A percentile compares a stretch with the other conserved stretches of the same genome.
These are phyloP conservation scores for Penicillium dipodomyicola DNA, from an alignment of 495 filamentous ascomycete species.

Conservation along the genomic window DNA sequence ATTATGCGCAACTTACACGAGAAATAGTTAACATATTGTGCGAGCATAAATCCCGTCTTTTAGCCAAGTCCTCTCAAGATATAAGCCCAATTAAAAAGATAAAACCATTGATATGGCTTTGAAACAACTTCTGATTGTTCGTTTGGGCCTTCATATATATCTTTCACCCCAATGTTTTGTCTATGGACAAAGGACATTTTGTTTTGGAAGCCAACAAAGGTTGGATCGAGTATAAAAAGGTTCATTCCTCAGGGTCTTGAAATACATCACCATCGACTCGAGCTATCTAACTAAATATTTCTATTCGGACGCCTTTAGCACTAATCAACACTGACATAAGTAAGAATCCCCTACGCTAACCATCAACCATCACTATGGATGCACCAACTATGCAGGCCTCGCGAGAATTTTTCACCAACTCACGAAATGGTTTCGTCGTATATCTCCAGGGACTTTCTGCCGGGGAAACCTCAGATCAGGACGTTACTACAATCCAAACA, in stretches of 20 bases:
- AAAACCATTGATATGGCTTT: not conserved
- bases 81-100: not conserved
- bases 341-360: not conserved
- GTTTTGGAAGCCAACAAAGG: not conserved
- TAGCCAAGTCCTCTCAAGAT: not conserved
- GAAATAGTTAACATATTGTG: not conserved
- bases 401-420: not conserved
- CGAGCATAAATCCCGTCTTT: not conserved
- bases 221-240: not conserved
- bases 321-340: not conserved
- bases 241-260: not conserved
- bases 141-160: not conserved
- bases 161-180: not conserved
- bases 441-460: not conserved
- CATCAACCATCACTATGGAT: not conserved
- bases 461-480: not conserved
- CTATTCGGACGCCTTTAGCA: not conserved
- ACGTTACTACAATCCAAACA: not conserved
- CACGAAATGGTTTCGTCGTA: not conserved
- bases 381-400: not conserved
- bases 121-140: not conserved
- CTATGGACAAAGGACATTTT: not conserved
- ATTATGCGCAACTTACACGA: not conserved
- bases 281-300: not conserved
- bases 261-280: not conserved